Evolutionary conservation across 2,329 filamentous ascomycete species (phyloP), one percentile per base, ranked within the genome.

Genomic region (Cordyceps farinosa): DNA sequence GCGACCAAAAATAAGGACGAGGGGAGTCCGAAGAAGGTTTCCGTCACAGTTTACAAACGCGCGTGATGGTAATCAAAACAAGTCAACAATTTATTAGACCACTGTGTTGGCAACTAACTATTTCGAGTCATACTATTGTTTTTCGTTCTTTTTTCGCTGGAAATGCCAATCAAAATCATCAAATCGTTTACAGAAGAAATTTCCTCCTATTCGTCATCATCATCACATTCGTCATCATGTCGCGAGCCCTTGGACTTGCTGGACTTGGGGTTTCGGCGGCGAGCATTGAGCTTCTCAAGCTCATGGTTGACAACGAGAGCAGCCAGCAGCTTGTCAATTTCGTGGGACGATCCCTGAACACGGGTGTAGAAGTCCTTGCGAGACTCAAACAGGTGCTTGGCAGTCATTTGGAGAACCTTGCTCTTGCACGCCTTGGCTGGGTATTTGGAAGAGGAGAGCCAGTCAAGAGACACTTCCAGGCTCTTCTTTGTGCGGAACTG

Each of bases 401-500:
- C 67, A 52, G 69, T 65, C 40, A 68, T 66, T 44, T 68, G 70
- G 40, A 77, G 71, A 9, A 65, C 65, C 64, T 70, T 69, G 67
- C 70, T 69, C n/a, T 71, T 67, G 57, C 66, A 66, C 48, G 70
- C 65, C 47, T 67, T 64, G 51, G 66, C 63, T 5, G 72, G 70
- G 32, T 71, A 73, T 2, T 65, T 63, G 1, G 70, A 66, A n/a
- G 67, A 61, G 62, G 75, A 74, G 42, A 77, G 69, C 74, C 75
- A 77, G 59, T 77, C 75, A 48, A 77, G 66, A 2, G 75, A 73
- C 60, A 77, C 66, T 59, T 78, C 76, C 51, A 78, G 66, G 65
- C 74, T 76, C 69, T 78, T 77, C 67, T 76, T 77, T 51, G 73
- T 77, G 40, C 75, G 71, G 65, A 77, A 78, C 56, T 77, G 76